Evolutionary conservation across 306 rosid species (phyloP), one percentile per base, ranked within the genome.

Genomic region (Bauhinia variegata): DNA sequence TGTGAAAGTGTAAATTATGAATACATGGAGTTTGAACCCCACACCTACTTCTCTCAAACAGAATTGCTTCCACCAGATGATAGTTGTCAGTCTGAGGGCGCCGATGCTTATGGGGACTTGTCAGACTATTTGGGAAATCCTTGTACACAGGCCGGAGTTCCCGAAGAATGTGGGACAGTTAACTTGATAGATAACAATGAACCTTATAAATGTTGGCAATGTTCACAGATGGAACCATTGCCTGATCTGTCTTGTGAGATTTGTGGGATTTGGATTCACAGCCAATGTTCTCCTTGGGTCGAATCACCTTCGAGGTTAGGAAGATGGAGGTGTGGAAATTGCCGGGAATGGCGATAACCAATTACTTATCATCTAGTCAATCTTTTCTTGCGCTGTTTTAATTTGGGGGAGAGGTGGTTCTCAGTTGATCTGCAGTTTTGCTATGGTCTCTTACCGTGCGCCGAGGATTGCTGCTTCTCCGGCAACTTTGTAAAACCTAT

Each of bases 331-430:
- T 90, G 97, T 71, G 85, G 82, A 59, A 65, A 69, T 41, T 95
- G 99, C 70, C 92, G 90, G 62, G 89, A 95, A 49, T 90, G 96
- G 97, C 61, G 72, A 31, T 90, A 81, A 72, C 78, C 62, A 63
- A 78, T 60, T 64, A 51, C 2, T 2, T 23, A 2, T 23, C 28
- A 23, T 54, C 23, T 23, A 30, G 67, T 32, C 31, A 57, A 41
- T 54, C 67, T 63, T 37, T 48, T 65, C 54, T 54, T 39, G 31
- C 23, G 32, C 53, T 53, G 51, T 49, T 55, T n/a, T 65, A 61
- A 71, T 78, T 61, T 64, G 12, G 18, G 60, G 49, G 38, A 12
- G 58, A 49, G 67, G 46, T 18, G 60, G 54, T 14, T 58, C 68
- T 69, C 33, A 16, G 68, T 44, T 12, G 60, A 60, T 37, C 52